phyloP scores from a whole-genome alignment of 1,139 yeast species.

The Groenewaldozyma sp. region DNA sequence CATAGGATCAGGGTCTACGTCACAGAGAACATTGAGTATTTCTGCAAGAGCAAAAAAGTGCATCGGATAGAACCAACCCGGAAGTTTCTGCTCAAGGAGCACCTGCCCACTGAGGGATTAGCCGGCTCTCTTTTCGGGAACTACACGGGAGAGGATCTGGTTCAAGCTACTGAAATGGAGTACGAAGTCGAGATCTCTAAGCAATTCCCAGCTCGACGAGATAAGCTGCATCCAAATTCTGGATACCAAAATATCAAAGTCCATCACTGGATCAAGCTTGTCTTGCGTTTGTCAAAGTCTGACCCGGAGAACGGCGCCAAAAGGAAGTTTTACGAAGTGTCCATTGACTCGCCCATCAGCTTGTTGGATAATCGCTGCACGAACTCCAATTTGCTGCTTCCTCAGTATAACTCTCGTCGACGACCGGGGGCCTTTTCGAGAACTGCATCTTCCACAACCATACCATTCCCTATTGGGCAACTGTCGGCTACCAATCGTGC shows the following conservation, averaged over 20 bases:
- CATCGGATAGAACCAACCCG: conserved; percentile 86
- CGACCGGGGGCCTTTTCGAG: conserved; percentile 12
- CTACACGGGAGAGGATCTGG: conserved; percentile 30
- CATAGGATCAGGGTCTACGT: conserved; percentile 79
- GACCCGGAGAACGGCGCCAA: conserved; percentile 46
- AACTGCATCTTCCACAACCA: conserved; percentile 19
- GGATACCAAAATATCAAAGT: conserved; percentile 67
- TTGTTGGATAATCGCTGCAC: conserved; percentile 44
- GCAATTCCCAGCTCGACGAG: conserved; percentile 34
- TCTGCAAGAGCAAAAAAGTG: conserved; percentile 73
- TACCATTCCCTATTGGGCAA: conserved; percentile 6
- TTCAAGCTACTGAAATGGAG: conserved; percentile 56
- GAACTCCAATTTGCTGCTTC: conserved; percentile 30
- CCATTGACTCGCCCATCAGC: conserved; percentile 86
- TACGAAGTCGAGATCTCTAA: conserved; percentile 77
- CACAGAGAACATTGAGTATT: conserved; percentile 86
- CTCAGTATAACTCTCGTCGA: conserved; percentile 26
- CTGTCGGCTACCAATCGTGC: not conserved
- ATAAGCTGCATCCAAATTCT: conserved; percentile 70
- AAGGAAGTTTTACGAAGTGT: conserved; percentile 81
- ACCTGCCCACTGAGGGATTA: conserved; percentile 51
- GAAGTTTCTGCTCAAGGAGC: conserved; percentile 72
- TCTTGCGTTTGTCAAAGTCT: conserved; percentile 61
- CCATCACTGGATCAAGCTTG: conserved; percentile 90
- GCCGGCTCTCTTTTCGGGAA: conserved; percentile 31